A percentile compares a stretch with the other conserved stretches of the same genome.
Conservation (phyloP, 2,329 filamentous ascomycete genomes). For the Trichoderma endophyticum region DNA sequence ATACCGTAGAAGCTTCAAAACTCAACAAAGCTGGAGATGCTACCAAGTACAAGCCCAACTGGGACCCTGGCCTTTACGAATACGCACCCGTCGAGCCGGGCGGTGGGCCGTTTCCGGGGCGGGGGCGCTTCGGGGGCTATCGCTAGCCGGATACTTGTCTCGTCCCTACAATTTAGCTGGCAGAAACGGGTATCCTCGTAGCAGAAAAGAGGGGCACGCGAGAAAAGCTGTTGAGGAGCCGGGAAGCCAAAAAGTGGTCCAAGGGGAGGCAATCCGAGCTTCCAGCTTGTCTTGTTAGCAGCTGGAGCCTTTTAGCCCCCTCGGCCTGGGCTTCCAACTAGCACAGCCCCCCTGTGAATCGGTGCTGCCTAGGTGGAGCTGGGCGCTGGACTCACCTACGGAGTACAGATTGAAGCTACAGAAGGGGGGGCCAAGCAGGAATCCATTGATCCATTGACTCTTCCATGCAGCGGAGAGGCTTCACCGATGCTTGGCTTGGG, state of each 20-base stretch:
- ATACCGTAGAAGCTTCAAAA: neutral
- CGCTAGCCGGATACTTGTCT: neutral
- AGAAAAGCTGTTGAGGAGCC: conserved; percentile 8
- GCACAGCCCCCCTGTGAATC: neutral
- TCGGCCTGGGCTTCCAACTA: neutral
- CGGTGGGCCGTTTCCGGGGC: conserved; percentile 10
- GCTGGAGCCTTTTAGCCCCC: neutral
- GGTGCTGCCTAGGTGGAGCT: neutral
- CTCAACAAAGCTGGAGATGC: neutral
- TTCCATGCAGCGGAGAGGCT: neutral
- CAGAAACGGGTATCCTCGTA: neutral
- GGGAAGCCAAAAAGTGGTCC: neutral
- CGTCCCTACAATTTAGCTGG: neutral
- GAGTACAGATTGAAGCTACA: no score
- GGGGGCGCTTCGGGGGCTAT: neutral
- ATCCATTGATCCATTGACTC: neutral
- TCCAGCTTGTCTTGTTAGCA: neutral
- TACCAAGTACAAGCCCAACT: neutral
- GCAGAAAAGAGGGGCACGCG: neutral
- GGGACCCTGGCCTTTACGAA: conserved; percentile 6
- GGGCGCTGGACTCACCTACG: neutral
- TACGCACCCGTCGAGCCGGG: conserved; percentile 11
- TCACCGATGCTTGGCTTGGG: neutral
- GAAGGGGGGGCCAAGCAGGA: no score
- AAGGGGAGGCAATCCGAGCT: neutral